phyloP scores from a whole-genome alignment of 2,329 filamentous ascomycete species.

The Orbilia javanica region DNA sequence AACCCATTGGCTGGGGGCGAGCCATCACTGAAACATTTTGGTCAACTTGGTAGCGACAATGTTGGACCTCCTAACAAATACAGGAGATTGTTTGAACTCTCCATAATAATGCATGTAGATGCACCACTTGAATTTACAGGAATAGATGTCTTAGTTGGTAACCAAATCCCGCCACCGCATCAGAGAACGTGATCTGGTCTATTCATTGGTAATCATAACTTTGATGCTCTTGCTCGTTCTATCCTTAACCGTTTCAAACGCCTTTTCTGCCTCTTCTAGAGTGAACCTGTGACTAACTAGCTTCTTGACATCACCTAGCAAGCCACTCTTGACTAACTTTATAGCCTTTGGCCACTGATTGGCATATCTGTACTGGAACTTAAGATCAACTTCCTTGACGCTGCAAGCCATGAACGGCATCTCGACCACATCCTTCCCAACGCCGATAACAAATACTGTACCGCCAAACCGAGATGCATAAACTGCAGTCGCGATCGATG shows the following conservation, averaged over 20 bases:
- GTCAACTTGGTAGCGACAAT: background rate
- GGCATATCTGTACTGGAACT: conserved; percentile 85
- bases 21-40: conserved; percentile 4
- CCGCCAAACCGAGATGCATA: conserved; percentile 94
- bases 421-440: conserved; percentile 94
- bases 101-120: too few relatives aligned
- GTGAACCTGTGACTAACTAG: conserved; percentile 89
- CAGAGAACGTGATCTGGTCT: background rate
- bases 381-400: conserved; percentile 90
- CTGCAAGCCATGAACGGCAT: conserved; percentile 95
- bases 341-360: conserved; percentile 98
- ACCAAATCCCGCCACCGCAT: background rate
- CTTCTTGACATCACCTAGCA: conserved; percentile 76
- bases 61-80: conserved; percentile 7
- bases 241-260: conserved; percentile 88
- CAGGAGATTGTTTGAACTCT: background rate
- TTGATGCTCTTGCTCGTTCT: conserved; percentile 96
- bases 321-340: conserved; percentile 83
- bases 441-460: conserved; percentile 96
- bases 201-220: conserved; percentile 83
- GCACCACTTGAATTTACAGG: conserved; percentile 19
- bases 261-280: conserved; percentile 87
- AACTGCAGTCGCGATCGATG: conserved; percentile 85
- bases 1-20: background rate
- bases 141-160: conserved; percentile 39